Evolutionary conservation across 352 stramenopile species (phyloP), one percentile per base, ranked within the genome.

Genomic region (Phytophthora parvispora): DNA sequence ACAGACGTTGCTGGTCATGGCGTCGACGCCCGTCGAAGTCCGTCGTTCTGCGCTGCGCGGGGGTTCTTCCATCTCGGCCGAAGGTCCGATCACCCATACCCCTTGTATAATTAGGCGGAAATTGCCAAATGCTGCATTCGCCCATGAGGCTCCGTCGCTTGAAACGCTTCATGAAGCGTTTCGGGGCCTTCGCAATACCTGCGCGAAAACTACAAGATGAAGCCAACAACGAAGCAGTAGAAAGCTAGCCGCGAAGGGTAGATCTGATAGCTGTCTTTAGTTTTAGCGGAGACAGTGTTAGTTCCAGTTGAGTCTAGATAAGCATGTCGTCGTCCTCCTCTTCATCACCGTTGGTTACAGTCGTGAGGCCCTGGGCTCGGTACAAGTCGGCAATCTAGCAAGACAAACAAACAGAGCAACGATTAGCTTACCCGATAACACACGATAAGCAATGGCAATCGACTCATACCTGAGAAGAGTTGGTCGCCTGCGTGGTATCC

Each of bases 401-500:
- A 18, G 42, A 15, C 42, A 49, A 2, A 36, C 31, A 6, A 36
- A 16, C 42, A 49, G 9, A 27, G 43, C n/a, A 64, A 9, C 12
- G 20, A 18, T 48, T 48, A 48, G 40, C 18, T 25, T 25, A 43
- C 27, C 22, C 3, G 24, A 38, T 9, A 52, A 67, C n/a, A 28
- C 56, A 22, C 6, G 40, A 13, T 22, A 56, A 36, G 27, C 15
- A 69, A 48, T 16, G 25, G 4, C 9, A 34, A 38, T 43, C 31
- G n/a, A 53, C 13, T 52, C 61, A 55, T 69, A 99, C 97, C 86
- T 99, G 98, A 43, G 98, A 90, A 28, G 96, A 93, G 2, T 78
- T 98, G 7, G 98, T 99, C 10, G 98, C 98, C 48, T 99, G 80
- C 29, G 98, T 95, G 4, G 97, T 90, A 28, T 91, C 87, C 86